Conservation (phyloP, 805 yeast species). For the Metschnikowia dekortorum region DNA sequence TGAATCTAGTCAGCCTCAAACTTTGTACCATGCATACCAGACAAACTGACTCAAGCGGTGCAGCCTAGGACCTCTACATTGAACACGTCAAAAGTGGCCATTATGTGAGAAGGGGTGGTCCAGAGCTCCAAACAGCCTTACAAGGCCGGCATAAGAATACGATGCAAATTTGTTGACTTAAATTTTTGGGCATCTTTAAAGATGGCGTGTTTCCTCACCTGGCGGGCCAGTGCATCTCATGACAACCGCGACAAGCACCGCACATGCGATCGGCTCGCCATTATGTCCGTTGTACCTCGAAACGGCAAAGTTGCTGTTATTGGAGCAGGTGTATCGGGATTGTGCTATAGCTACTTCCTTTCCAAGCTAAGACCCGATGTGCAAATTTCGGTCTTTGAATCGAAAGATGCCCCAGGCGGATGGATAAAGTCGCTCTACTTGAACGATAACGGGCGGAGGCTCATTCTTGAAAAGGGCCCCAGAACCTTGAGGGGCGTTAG, state of each 20-base stretch:
- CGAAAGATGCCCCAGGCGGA: slow-evolving; percentile 61
- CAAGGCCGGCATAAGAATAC: too few relatives aligned
- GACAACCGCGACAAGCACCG: neutral
- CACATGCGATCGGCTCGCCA: neutral
- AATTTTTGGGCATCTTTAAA: neutral
- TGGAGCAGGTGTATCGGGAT: slow-evolving; percentile 89
- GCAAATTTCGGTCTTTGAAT: slow-evolving; percentile 58
- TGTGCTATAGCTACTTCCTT: slow-evolving; percentile 67
- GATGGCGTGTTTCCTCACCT: neutral
- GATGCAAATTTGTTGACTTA: too few relatives aligned
- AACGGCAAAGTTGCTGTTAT: slow-evolving; percentile 59
- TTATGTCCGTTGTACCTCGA: slow-evolving; percentile 20
- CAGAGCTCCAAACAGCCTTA: neutral
- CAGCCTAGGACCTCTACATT: too few relatives aligned
- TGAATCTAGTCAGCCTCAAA: slow-evolving; percentile 17
- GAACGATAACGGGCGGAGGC: slow-evolving; percentile 21
- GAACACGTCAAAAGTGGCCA: too few relatives aligned
- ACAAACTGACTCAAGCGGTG: too few relatives aligned
- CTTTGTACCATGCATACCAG: slow-evolving; percentile 22
- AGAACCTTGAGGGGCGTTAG: slow-evolving; percentile 82
- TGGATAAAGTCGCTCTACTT: slow-evolving; percentile 57
- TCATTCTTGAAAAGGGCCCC: slow-evolving; percentile 79
- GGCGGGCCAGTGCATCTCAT: neutral
- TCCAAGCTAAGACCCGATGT: slow-evolving; percentile 74
- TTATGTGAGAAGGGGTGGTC: neutral